These are phyloP conservation scores for Teratosphaeria viscida DNA, from an alignment of 2,329 filamentous ascomycete genomes.

Conservation along the genomic window DNA sequence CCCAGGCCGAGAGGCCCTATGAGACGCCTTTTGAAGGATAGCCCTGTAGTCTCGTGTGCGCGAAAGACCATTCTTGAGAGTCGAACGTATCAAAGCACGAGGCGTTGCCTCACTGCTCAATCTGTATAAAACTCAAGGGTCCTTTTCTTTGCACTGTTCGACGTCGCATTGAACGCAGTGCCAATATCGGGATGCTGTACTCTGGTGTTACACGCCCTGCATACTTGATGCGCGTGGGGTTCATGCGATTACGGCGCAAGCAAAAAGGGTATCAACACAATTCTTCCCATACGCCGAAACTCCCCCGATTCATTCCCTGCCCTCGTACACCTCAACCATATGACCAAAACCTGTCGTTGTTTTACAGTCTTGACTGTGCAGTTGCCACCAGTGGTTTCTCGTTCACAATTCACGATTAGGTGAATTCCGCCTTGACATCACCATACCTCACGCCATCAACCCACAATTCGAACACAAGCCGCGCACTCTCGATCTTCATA, in stretches of 20 bases:
- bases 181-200: no score
- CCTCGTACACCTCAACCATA: background rate
- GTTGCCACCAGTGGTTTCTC: background rate
- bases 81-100: background rate
- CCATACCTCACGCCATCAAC: slow-evolving; percentile 71
- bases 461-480: slow-evolving; percentile 65
- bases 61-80: background rate
- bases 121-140: background rate
- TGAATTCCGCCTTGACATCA: slow-evolving; percentile 67
- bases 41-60: background rate
- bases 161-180: background rate
- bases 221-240: no score
- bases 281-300: background rate
- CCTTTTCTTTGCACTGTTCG: background rate
- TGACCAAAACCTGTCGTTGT: background rate
- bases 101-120: background rate
- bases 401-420: slow-evolving; percentile 33
- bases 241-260: background rate
- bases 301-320: background rate
- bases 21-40: slow-evolving; percentile 46
- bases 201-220: no score
- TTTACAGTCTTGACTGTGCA: background rate
- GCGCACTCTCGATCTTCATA: slow-evolving; percentile 72
- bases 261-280: background rate
- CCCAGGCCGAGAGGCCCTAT: slow-evolving; percentile 66